Base-by-base conservation (phyloP, 2,329 filamentous ascomycete species). In the Penicillium occitanis region DNA sequence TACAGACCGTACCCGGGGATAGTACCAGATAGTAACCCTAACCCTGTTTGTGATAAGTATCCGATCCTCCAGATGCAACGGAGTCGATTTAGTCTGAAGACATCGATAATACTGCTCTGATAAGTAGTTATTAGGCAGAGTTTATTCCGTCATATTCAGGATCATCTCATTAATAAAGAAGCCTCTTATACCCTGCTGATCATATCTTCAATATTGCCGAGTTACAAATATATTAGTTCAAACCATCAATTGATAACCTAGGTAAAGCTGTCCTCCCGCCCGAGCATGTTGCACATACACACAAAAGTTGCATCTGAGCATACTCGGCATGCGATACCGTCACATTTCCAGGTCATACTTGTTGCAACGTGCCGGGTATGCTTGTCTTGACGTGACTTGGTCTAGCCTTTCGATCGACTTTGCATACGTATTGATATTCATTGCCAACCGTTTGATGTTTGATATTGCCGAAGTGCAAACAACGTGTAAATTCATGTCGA, bases 281-380 rank as follows among this genome's bases (percentile, higher is more conserved):
- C 11, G 33, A 57, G 53, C n/a, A 57, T 25, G 53, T 57, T 57
- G 46, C 48, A 62, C 60, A 50, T 25, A 14, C n/a, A 11, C n/a
- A 57, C 53, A 25, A 57, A 37, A 57, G 60, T 51, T 28, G 60
- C 46, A 51, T 30, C 44, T 51, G 44, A 51, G 17, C 60, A 51
- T 62, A 28, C 60, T 40, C 60, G 59, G 35, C 33, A 60, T 46
- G 37, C 37, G 40, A 53, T 48, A 50, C 44, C 48, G 60, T 62
- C 17, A 62, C 60, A 62, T 37, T 25, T 30, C n/a, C 50, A 33
- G 14, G 50, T 33, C 50, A 35, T 35, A 57, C 30, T 25, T 35
- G 22, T 51, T 61, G 44, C 28, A 51, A 61, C 59, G 10, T 57
- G n/a, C 53, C 44, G 19, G 46, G 46, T 40, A 62, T 62, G 60